A percentile compares a stretch with the other conserved stretches of the same genome.
Conservation (phyloP, 345 rosid species). For the Camelina laxa region DNA sequence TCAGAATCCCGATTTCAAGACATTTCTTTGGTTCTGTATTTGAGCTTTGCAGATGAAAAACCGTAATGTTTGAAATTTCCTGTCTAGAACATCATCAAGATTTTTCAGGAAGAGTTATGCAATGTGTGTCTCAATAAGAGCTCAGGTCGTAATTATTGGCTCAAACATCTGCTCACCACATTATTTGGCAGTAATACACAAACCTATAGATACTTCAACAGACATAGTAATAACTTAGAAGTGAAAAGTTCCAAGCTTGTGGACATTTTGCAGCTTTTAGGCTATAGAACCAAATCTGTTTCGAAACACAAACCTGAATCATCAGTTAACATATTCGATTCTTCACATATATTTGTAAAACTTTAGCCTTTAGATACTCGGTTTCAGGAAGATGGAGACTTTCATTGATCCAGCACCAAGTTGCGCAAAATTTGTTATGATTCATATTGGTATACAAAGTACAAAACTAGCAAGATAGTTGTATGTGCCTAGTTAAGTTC, state of each 20-base stretch:
- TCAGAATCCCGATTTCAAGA: background rate
- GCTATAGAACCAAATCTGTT: background rate
- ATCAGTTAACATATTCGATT: background rate
- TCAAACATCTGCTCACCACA: background rate
- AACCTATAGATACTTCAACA: background rate
- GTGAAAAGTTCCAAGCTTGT: background rate
- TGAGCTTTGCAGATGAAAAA: slow-evolving; percentile 1
- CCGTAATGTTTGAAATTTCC: too few species aligned
- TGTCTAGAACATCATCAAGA: background rate
- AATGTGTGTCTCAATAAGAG: background rate
- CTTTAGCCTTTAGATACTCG: background rate
- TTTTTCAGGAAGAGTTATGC: background rate
- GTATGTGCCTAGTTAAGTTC: background rate
- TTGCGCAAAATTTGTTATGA: background rate
- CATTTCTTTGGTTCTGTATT: background rate
- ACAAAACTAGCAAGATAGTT: background rate
- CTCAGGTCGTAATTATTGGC: background rate
- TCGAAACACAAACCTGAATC: background rate
- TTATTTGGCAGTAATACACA: background rate
- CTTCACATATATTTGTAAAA: background rate
- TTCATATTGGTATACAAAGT: background rate
- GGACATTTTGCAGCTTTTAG: background rate
- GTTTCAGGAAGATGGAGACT: background rate
- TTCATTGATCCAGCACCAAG: background rate
- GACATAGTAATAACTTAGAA: background rate